Evolutionary conservation across 805 yeast species (phyloP).

Genomic region (Schizosaccharomyces osmophilus): DNA sequence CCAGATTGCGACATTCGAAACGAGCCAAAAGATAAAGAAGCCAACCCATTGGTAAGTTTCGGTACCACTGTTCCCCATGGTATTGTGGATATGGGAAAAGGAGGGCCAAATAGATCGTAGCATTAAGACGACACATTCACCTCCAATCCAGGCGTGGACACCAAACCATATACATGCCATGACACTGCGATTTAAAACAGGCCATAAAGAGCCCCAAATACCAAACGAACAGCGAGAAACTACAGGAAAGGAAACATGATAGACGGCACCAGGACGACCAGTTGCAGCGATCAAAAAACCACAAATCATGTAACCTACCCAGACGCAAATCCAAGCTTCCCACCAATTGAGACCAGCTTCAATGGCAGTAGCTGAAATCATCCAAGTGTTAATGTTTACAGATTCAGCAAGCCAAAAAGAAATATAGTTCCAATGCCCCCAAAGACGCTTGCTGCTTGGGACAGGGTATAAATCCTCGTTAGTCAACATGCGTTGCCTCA

Average conservation of each 20-base stretch:
- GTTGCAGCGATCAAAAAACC: constrained; percentile 38
- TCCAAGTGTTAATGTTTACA: constrained; percentile 75
- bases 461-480: constrained; percentile 1
- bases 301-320: constrained; percentile 60
- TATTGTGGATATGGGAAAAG: constrained; percentile 17
- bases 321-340: constrained; percentile 73
- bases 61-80: constrained; percentile 5
- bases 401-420: constrained; percentile 78
- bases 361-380: constrained; percentile 71
- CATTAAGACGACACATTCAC: constrained; percentile 59
- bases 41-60: constrained; percentile 34
- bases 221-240: constrained; percentile 66
- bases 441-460: neutral
- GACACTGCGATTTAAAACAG: constrained; percentile 63
- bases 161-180: constrained; percentile 77
- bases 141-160: constrained; percentile 68
- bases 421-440: constrained; percentile 22
- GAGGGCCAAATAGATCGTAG: constrained; percentile 44
- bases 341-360: constrained; percentile 64
- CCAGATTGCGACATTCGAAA: constrained; percentile 56
- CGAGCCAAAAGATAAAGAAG: constrained; percentile 62
- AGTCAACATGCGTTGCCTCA: neutral
- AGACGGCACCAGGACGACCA: constrained; percentile 41
- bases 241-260: constrained; percentile 71
- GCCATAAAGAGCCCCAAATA: constrained; percentile 71